Conservation (phyloP, 2,329 filamentous ascomycete genomes). For the Penicillium concentricum region DNA sequence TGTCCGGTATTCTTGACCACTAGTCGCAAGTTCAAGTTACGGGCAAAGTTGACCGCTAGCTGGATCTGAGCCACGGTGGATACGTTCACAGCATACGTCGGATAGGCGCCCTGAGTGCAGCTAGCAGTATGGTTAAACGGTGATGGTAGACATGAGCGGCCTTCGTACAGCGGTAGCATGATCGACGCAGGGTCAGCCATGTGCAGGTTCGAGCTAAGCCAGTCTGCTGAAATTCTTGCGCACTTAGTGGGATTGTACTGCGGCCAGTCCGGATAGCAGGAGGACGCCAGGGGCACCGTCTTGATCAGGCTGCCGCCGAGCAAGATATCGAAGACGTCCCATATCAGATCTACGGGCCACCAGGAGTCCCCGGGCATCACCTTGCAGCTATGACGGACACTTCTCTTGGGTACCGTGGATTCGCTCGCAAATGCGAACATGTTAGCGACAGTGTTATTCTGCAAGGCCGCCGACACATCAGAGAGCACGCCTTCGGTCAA, state of each 20-base stretch:
- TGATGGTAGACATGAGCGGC: constrained; percentile 20
- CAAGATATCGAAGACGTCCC: constrained; percentile 38
- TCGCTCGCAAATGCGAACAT: constrained; percentile 34
- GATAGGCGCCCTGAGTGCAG: constrained; percentile 29
- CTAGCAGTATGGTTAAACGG: constrained; percentile 10
- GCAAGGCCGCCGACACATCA: constrained; percentile 29
- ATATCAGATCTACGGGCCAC: constrained; percentile 18
- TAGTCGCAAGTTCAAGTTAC: constrained; percentile 29
- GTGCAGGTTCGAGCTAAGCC: constrained; percentile 27
- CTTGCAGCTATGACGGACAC: constrained; percentile 39
- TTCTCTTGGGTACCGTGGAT: constrained; percentile 19
- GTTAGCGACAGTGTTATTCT: constrained; percentile 30
- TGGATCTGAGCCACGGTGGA: constrained; percentile 31
- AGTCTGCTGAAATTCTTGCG: constrained; percentile 22
- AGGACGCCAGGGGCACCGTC: constrained; percentile 33
- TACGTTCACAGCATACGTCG: constrained; percentile 34
- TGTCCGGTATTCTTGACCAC: constrained; percentile 47
- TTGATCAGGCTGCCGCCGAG: constrained; percentile 36
- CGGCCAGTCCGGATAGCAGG: constrained; percentile 35
- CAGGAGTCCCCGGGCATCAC: constrained; percentile 19
- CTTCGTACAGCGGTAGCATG: constrained; percentile 23
- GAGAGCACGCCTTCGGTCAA: constrained; percentile 37
- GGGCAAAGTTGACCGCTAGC: constrained; percentile 27
- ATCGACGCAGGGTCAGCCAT: constrained; percentile 17
- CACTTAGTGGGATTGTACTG: constrained; percentile 35